phyloP scores from a whole-genome alignment of 371 early-diverging fungal genomes.

The Ordospora pajunii region DNA sequence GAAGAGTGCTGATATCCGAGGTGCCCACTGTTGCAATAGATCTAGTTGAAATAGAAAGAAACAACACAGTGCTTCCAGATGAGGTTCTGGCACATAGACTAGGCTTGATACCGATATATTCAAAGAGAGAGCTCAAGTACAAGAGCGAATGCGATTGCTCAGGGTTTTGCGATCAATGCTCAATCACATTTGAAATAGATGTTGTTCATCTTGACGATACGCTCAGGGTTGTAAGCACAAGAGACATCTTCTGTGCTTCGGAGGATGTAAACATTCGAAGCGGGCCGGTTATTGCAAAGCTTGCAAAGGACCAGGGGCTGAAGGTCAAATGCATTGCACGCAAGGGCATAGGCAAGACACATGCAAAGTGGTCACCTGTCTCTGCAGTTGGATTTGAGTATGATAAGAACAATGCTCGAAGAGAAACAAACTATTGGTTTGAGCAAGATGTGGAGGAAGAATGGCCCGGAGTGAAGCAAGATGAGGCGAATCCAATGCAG shows the following conservation, averaged over 20 bases:
- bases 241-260: slow-evolving; percentile 65
- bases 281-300: slow-evolving; percentile 81
- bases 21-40: slow-evolving; percentile 70
- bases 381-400: slow-evolving; percentile 84
- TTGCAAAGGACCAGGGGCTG: slow-evolving; percentile 85
- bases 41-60: slow-evolving; percentile 79
- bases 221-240: slow-evolving; percentile 24
- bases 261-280: slow-evolving; percentile 69
- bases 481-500: slow-evolving; percentile 8
- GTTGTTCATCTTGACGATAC: slow-evolving; percentile 56
- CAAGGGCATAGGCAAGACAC: slow-evolving; percentile 84
- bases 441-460: slow-evolving; percentile 67
- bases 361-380: slow-evolving; percentile 96
- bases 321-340: slow-evolving; percentile 74
- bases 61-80: slow-evolving; percentile 85
- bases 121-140: slow-evolving; percentile 66
- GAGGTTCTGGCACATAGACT: slow-evolving; percentile 91
- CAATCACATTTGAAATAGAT: slow-evolving; percentile 69
- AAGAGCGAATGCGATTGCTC: slow-evolving; percentile 61
- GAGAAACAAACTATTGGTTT: slow-evolving; percentile 78
- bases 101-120: slow-evolving; percentile 89
- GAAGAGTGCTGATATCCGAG: slow-evolving; percentile 81
- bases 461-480: slow-evolving; percentile 48
- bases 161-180: slow-evolving; percentile 79
- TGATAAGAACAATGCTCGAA: slow-evolving; percentile 84